Conservation (phyloP, 768 basidiomycete species). For the Termitomyces sp. region DNA sequence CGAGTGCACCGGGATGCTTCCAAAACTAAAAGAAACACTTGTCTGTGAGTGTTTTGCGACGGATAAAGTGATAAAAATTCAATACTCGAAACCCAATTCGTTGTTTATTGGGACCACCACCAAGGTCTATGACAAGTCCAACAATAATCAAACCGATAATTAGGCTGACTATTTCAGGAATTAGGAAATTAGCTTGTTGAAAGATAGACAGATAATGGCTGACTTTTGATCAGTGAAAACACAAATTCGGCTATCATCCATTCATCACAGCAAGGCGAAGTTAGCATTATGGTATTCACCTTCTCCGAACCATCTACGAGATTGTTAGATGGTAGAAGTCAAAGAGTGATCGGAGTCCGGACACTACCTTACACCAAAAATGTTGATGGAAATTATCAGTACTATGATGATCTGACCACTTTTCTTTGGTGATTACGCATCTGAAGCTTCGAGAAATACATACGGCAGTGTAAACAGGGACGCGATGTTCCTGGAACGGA, state of each 20-base stretch:
- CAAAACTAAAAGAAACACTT: constrained; percentile 39
- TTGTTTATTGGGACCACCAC: constrained; percentile 65
- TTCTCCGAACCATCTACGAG: constrained; percentile 57
- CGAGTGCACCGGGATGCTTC: constrained; percentile 67
- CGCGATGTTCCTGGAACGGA: constrained; percentile 35
- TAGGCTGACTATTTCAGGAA: constrained; percentile 36
- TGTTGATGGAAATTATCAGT: constrained; percentile 54
- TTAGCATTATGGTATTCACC: constrained; percentile 22
- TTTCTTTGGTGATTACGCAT: neutral
- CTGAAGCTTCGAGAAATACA: neutral
- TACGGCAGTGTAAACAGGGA: constrained; percentile 49
- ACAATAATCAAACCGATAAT: constrained; percentile 56
- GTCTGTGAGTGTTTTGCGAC: neutral
- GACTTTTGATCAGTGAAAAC: constrained; percentile 63
- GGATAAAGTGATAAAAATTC: constrained; percentile 14
- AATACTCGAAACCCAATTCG: constrained; percentile 62
- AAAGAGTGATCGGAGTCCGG: neutral
- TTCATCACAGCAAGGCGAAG: neutral
- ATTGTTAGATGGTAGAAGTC: neutral
- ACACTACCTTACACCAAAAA: constrained; percentile 59
- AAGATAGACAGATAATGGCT: constrained; percentile 11
- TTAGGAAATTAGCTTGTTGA: neutral
- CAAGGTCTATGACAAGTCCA: constrained; percentile 70
- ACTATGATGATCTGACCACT: constrained; percentile 37
- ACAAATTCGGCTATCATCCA: constrained; percentile 49